Base-by-base conservation (phyloP, 768 basidiomycete genomes). In the Auriscalpium microsporum region DNA sequence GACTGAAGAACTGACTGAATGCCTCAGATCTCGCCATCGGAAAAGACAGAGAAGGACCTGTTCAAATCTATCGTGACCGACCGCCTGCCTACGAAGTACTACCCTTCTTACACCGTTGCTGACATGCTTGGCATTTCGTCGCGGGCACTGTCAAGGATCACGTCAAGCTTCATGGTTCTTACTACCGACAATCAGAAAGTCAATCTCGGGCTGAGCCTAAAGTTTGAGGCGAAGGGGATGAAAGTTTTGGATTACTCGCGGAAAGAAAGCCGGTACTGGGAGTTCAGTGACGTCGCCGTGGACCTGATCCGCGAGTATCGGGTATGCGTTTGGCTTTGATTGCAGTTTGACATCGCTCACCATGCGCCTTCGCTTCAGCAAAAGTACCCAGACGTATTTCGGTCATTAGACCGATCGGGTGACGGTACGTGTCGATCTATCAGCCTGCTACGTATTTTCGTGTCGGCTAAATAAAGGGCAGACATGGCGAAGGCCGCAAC, bases 181-280 rank as follows among this genome's bases (percentile, higher is more conserved):
- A 81, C 80, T 0, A 73, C 79, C 0, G 91, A 91, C 63, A 79
- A 79, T 9, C 76, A 80, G 56, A 97, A 96, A 73, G 80, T 78
- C 54, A 98, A 99, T 66, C 72, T 98, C 34, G 96, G 96, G 2
- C 78, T 99, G 44, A 91, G 90, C 67, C 79, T 99, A 62, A 99
- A 99, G 68, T 99, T 96, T 59, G 96, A 99, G 65, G 89, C 83
- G 11, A 98, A 96, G 71, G 80, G 84, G 10, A 69, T 93, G 63
- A 99, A 98, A 71, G 96, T 99, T 1, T 77, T 96, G 46, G 89
- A 90, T 58, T 97, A 96, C 70, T 87, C 93, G 8, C 78, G 82
- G 58, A 94, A 95, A 71, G 82, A 86, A 33, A 86, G 85, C 9
- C 73, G 84, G 8, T 77, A 82, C 36, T 99, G 95, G 96, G 94